Evolutionary conservation across 1,284 basidiomycete genomes (phyloP), one percentile per base, ranked within the genome.

Genomic region (Cystobasidiaceae sp.): DNA sequence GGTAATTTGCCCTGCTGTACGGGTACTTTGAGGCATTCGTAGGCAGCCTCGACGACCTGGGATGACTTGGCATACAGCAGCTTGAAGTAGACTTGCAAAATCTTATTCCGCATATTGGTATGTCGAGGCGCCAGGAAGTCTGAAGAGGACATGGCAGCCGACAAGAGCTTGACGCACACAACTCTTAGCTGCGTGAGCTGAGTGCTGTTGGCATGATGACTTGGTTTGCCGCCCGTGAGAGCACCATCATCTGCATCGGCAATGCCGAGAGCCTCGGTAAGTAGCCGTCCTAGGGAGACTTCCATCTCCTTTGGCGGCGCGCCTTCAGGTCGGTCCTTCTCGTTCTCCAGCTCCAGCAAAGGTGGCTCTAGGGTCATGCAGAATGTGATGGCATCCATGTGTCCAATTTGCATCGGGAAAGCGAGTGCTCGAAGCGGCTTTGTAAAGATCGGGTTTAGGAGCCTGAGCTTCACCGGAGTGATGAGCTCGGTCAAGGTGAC

Each of bases 401-500:
- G 93, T 32, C 93, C 96, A 64, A 98, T 97, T 77, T 99, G 96
- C 76, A 94, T 91, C 15, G 89, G 84, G 75, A 97, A 94, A 1
- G 93, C 93, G 19, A 99, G 82, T 0, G 96, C 96, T 61, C 96
- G 84, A n/a, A 99, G 82, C 19, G 96, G 96, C 76, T 98, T 98
- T 27, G 89, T 90, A 79, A 91, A 98, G 72, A 99, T 94, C 0
- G 88, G 87, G 19, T 85, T 84, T 52, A 97, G 81, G 75, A 97
- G 85, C 15, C 93, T 86, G 66, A 92, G 89, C 52, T 91, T 87
- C 71, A 93, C 90, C 1, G 90, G 88, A 71, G 85, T 79, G 50
- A 98, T 81, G 23, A 98, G 80, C 39, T 93, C 90, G 44, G 85
- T 82, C 33, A 90, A 83, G 0, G 88, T 82, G 71, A 85, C 84